These are phyloP conservation scores for Sporothrix globosa DNA, from an alignment of 2,329 filamentous ascomycete species.

Conservation along the genomic window DNA sequence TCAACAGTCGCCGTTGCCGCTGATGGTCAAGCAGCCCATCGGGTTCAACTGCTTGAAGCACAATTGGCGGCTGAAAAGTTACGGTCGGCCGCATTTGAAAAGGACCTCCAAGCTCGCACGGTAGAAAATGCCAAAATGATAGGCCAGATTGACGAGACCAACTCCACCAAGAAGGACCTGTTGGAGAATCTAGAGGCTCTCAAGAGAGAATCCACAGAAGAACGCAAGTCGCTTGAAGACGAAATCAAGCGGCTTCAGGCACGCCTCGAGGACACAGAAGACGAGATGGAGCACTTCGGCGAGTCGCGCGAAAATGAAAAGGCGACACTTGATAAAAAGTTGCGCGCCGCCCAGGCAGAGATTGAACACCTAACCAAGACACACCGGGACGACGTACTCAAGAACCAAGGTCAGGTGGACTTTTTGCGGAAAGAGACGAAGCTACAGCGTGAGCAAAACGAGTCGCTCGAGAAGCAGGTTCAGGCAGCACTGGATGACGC, in stretches of 20 bases:
- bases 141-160: slow-evolving; percentile 77
- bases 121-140: slow-evolving; percentile 64
- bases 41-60: slow-evolving; percentile 69
- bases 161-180: slow-evolving; percentile 90
- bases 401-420: slow-evolving; percentile 64
- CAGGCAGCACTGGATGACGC: slow-evolving; percentile 59
- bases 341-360: slow-evolving; percentile 71
- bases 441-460: slow-evolving; percentile 62
- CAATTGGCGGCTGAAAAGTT: slow-evolving; percentile 77
- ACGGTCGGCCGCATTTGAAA: slow-evolving; percentile 66
- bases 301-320: slow-evolving; percentile 84
- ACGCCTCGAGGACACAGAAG: slow-evolving; percentile 84
- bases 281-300: slow-evolving; percentile 83
- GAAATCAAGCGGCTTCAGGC: slow-evolving; percentile 77
- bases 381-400: slow-evolving; percentile 59
- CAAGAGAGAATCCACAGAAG: slow-evolving; percentile 83
- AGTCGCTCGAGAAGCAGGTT: slow-evolving; percentile 61
- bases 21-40: slow-evolving; percentile 51
- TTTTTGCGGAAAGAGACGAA: slow-evolving; percentile 64
- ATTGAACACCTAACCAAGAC: slow-evolving; percentile 66
- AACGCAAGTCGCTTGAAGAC: slow-evolving; percentile 78
- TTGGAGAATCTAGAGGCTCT: slow-evolving; percentile 93
- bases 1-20: not conserved
- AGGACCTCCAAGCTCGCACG: slow-evolving; percentile 64
- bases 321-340: slow-evolving; percentile 67